phyloP scores from a whole-genome alignment of 306 rosid species.

The Begonia masoniana region DNA sequence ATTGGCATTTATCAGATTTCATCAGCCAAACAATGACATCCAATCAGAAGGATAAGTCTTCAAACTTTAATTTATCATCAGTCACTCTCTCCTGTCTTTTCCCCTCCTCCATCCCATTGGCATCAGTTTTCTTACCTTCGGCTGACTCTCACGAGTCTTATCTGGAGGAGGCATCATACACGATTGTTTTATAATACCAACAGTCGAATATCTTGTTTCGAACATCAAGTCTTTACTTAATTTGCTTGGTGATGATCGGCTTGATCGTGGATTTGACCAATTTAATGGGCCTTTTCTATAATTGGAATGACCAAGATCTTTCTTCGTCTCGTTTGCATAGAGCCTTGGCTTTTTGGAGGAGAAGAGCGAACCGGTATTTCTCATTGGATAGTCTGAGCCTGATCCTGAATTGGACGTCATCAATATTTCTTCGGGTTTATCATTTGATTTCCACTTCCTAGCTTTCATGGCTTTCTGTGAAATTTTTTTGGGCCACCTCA shows the following conservation, averaged over 20 bases:
- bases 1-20: not conserved
- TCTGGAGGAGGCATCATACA: slow-evolving; percentile 75
- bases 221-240: slow-evolving; percentile 33
- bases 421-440: slow-evolving; percentile 39
- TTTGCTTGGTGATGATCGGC: slow-evolving; percentile 59
- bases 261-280: slow-evolving; percentile 76
- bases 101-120: slow-evolving; percentile 68
- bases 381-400: slow-evolving; percentile 28
- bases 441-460: slow-evolving; percentile 42
- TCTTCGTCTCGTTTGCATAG: slow-evolving; percentile 28
- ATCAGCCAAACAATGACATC: not conserved
- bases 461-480: slow-evolving; percentile 63
- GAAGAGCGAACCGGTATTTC: slow-evolving; percentile 29
- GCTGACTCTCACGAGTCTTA: slow-evolving; percentile 40
- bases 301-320: slow-evolving; percentile 27
- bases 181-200: slow-evolving; percentile 35
- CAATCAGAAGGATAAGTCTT: not conserved
- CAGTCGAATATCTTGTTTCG: slow-evolving; percentile 37
- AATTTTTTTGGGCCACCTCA: slow-evolving; percentile 72
- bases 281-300: slow-evolving; percentile 32
- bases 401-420: slow-evolving; percentile 17
- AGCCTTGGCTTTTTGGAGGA: slow-evolving; percentile 70
- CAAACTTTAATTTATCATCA: slow-evolving; percentile 14
- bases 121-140: slow-evolving; percentile 44
- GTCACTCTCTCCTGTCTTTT: slow-evolving; percentile 39